Percentiles rank a stretch among this genome's conserved stretches.
phyloP scores from a whole-genome alignment of 768 basidiomycete genomes.

The Tulasnella sp. region DNA sequence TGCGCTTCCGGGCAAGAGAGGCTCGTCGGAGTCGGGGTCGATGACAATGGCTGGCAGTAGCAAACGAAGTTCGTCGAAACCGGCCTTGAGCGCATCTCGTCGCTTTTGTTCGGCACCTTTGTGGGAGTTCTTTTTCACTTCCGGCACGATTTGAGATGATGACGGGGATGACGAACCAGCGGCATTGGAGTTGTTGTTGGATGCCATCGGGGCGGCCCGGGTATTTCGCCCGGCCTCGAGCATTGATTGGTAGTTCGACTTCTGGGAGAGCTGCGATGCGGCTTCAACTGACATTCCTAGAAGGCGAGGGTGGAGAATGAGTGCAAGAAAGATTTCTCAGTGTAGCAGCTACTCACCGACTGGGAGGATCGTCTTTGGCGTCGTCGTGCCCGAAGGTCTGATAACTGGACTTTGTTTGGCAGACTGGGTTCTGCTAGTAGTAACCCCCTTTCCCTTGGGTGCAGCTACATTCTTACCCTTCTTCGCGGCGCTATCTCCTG shows the following conservation, averaged over 20 bases:
- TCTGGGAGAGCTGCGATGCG: constrained; percentile 32
- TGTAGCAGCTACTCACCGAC: constrained; percentile 42
- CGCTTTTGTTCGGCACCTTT: constrained; percentile 98
- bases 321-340: neutral
- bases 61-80: constrained; percentile 77
- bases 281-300: constrained; percentile 32
- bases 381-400: constrained; percentile 45
- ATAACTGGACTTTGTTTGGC: constrained; percentile 35
- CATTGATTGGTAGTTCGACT: constrained; percentile 33
- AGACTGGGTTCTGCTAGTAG: neutral
- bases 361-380: constrained; percentile 69
- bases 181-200: constrained; percentile 10
- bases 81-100: constrained; percentile 91
- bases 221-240: constrained; percentile 30
- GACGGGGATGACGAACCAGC: constrained; percentile 19
- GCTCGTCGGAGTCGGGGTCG: constrained; percentile 66
- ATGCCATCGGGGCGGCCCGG: constrained; percentile 13
- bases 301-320: neutral
- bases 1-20: constrained; percentile 78
- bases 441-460: constrained; percentile 6
- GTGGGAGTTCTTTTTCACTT: constrained; percentile 69
- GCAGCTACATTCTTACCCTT: neutral
- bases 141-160: neutral
- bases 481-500: neutral
- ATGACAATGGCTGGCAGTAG: constrained; percentile 83